Percentiles rank a stretch among this genome's conserved stretches.
Evolutionary conservation across 495 filamentous ascomycete species (phyloP).

Genomic region (Halenospora varia): DNA sequence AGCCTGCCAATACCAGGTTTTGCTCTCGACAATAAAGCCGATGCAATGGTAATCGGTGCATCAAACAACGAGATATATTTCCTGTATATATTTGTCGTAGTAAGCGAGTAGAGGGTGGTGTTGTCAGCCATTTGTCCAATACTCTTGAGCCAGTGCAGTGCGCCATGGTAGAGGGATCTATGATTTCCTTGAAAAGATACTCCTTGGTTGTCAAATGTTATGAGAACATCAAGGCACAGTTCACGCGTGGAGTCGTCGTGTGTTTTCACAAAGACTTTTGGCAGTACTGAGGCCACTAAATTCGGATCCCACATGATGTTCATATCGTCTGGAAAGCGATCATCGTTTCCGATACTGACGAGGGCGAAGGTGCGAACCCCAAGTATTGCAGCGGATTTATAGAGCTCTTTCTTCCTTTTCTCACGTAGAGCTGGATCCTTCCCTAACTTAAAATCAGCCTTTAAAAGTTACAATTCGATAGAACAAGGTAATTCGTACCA

Average conservation of each 20-base stretch:
- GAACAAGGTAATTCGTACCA: slow-evolving; percentile 39
- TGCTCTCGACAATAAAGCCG: slow-evolving; percentile 5
- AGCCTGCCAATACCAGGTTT: slow-evolving; percentile 21
- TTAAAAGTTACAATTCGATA: background rate
- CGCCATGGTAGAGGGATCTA: slow-evolving; percentile 75
- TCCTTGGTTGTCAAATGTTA: slow-evolving; percentile 79
- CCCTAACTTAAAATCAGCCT: background rate
- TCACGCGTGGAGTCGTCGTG: slow-evolving; percentile 35
- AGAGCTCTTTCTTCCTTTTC: slow-evolving; percentile 63
- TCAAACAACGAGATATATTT: slow-evolving; percentile 82
- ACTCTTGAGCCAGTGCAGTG: slow-evolving; percentile 47
- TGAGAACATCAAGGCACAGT: slow-evolving; percentile 66
- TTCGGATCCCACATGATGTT: slow-evolving; percentile 53
- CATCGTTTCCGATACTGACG: slow-evolving; percentile 31
- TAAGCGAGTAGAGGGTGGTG: slow-evolving; percentile 72
- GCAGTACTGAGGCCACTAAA: background rate
- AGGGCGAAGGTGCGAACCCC: background rate
- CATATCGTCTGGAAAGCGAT: slow-evolving; percentile 80
- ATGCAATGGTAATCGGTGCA: slow-evolving; percentile 55
- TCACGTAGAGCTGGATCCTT: slow-evolving; percentile 50
- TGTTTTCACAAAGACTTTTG: background rate
- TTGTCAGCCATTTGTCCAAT: background rate
- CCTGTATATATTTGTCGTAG: slow-evolving; percentile 58
- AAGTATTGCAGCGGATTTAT: background rate
- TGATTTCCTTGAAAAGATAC: slow-evolving; percentile 87